Evolutionary conservation across 306 rosid genomes (phyloP), one percentile per base, ranked within the genome.

Genomic region (Cyamopsis tetragonoloba): DNA sequence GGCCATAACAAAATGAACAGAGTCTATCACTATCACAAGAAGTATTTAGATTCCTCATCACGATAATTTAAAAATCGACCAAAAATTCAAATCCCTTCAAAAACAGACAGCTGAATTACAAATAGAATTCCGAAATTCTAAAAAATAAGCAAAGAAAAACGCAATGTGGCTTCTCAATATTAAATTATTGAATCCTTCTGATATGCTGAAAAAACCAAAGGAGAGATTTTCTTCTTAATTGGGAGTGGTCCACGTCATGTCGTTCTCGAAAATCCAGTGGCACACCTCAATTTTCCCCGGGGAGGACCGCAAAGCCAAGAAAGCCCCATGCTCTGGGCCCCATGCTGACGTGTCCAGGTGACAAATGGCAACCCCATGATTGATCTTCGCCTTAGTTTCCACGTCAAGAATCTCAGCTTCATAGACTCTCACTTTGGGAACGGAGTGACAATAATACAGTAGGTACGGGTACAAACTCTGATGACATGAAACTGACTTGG

Each of bases 401-500:
- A 47, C 76, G 24, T 82, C 80, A 27, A 76, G 75, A 22, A 93
- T 84, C 6, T 93, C 96, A 10, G 80, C 95, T 42, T 79, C 95
- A 27, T 93, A 89, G 0, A 88, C 88, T 10, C 95, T 80, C 44
- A 89, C 97, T 28, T 73, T 58, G 0, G 97, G 98, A 2, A 88
- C 96, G 1, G 88, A 84, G 85, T 93, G 98, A 39, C 98, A 93
- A 28, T 93, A 93, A 62, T 89, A 93, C 39, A 93, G 32, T 42
- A 93, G 57, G 64, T 93, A 88, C 9, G 98, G 96, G 84, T 87
- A 93, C 80, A 93, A 22, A 57, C 88, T 87, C 39, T 88, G 98
- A 58, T 93, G 97, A 75, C 98, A 93, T 0, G 98, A 93, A 0
- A 93, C 97, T 0, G 96, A 86, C 31, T 85, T 34, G 0, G 87